Percentiles rank a stretch among this genome's conserved stretches.
Evolutionary conservation across 352 stramenopile species (phyloP).

Genomic region (Globisporangium abappressorium): DNA sequence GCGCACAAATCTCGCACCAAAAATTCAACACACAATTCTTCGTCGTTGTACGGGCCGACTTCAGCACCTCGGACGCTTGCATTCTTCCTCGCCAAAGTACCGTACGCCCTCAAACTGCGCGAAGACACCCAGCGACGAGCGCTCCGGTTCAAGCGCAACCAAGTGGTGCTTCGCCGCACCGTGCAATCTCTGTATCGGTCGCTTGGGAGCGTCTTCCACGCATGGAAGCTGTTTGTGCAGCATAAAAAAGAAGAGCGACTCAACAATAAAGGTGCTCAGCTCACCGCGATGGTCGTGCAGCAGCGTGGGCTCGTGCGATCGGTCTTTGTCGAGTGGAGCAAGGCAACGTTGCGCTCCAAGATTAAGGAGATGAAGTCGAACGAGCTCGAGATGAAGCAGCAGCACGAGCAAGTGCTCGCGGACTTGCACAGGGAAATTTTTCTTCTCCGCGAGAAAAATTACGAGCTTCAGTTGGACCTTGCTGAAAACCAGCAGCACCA

Average conservation of each 20-base stretch:
- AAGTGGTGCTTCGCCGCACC: conserved; percentile 45
- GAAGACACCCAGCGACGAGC: conserved; percentile 32
- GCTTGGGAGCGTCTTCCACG: conserved; percentile 51
- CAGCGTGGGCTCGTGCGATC: conserved; percentile 43
- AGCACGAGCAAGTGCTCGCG: conserved; percentile 32
- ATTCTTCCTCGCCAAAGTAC: conserved; percentile 45
- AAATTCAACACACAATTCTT: not conserved
- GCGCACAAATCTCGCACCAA: not conserved
- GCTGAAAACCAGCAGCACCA: not conserved
- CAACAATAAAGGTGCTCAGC: conserved; percentile 43
- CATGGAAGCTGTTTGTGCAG: conserved; percentile 40
- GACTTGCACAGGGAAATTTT: conserved; percentile 41
- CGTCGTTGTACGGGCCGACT: conserved; percentile 12
- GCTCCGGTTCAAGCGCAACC: conserved; percentile 34
- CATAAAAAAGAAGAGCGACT: conserved; percentile 37
- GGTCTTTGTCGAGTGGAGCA: conserved; percentile 58
- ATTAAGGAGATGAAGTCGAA: conserved; percentile 25
- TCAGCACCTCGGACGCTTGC: conserved; percentile 28
- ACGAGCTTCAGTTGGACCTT: conserved; percentile 18
- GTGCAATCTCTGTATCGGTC: conserved; percentile 53
- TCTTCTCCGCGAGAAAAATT: conserved; percentile 32
- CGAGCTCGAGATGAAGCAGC: conserved; percentile 20
- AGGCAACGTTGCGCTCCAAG: conserved; percentile 22
- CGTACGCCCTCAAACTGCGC: conserved; percentile 40
- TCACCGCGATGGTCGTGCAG: conserved; percentile 51